Evolutionary conservation across 805 yeast genomes (phyloP), one percentile per base, ranked within the genome.

Genomic region (Myxozyma vanderwaltii): DNA sequence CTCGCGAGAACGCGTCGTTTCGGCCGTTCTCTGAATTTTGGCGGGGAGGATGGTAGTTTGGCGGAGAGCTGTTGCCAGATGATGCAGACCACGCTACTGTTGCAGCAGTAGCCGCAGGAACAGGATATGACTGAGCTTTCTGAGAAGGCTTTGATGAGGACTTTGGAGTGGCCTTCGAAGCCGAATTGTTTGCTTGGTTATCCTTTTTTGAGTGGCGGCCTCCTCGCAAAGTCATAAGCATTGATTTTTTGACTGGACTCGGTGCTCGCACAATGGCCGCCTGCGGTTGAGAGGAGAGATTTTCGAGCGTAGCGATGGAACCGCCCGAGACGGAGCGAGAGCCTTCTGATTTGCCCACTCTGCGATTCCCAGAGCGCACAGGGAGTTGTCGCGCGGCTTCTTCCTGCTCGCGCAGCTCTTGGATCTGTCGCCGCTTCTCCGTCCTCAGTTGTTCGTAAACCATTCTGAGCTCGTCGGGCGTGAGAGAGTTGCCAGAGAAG

Each of bases 191-290:
- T 15, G 24, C 10, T 35, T 44, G 49, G 36, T 26, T 15, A 4
- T 54, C 55, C 46, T 59, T 61, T 48, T 54, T 61, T n/a, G 49
- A 47, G 26, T 26, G 38, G 44, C 46, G 55, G 23, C 60, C 58
- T 4, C 61, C 65, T 13, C 65, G 58, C 19, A 62, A 27, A 1
- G 65, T 62, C 65, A 62, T 62, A 4, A 57, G 58, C 65, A 62
- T 62, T 36, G 65, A 45, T 27, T 62, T 62, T 46, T 59, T 62
- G 15, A 47, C 50, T 27, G 65, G 65, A 39, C 59, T 53, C 19
- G 50, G 51, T 7, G 65, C 46, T 26, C 63, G 57, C 10, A 35
- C 21, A 41, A 35, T 15, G 4, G 39, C 23, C 33, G 15, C 49
- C 29, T 46, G 52, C 13, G 52, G 33, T 23, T 48, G 44, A 21